phyloP scores from a whole-genome alignment of 176 grass and related monocot genomes.

The Tuctoria greenei region DNA sequence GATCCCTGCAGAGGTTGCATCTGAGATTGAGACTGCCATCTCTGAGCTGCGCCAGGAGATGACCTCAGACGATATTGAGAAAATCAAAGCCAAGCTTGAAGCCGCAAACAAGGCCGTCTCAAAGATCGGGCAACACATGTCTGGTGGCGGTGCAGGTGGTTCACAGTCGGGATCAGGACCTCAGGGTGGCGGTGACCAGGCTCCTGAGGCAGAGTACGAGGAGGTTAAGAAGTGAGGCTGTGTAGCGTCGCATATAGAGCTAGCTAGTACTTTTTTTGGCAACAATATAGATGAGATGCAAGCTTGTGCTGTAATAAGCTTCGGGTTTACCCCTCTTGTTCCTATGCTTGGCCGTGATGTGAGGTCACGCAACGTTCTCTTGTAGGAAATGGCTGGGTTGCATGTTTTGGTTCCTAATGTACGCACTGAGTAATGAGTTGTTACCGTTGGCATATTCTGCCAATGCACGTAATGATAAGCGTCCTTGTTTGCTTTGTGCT shows the following conservation, averaged over 20 bases:
- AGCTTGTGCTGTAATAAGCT: slow-evolving; percentile 51
- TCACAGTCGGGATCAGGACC: slow-evolving; percentile 42
- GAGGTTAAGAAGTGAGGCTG: slow-evolving; percentile 34
- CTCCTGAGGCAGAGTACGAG: slow-evolving; percentile 69
- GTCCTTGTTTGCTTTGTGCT: background rate
- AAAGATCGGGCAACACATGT: slow-evolving; percentile 78
- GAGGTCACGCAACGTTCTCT: slow-evolving; percentile 10
- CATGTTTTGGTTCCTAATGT: background rate
- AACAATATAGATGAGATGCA: slow-evolving; percentile 37
- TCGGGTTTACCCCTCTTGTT: background rate
- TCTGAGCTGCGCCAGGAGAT: slow-evolving; percentile 67
- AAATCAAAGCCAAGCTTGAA: slow-evolving; percentile 68
- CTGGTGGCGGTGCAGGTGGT: slow-evolving; percentile 43
- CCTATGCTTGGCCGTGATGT: background rate
- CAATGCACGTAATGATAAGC: background rate
- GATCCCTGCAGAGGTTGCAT: slow-evolving; percentile 59
- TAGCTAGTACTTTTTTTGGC: background rate
- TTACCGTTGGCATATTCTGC: slow-evolving; percentile 1
- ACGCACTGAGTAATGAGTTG: background rate
- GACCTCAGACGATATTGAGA: slow-evolving; percentile 50
- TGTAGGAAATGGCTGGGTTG: background rate
- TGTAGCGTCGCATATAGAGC: slow-evolving; percentile 14
- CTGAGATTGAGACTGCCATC: slow-evolving; percentile 63
- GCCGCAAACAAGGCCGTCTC: slow-evolving; percentile 72
- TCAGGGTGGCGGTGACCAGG: slow-evolving; percentile 44